Conservation (phyloP, 2,329 filamentous ascomycete genomes). For the Chalaropsis ovoidea region DNA sequence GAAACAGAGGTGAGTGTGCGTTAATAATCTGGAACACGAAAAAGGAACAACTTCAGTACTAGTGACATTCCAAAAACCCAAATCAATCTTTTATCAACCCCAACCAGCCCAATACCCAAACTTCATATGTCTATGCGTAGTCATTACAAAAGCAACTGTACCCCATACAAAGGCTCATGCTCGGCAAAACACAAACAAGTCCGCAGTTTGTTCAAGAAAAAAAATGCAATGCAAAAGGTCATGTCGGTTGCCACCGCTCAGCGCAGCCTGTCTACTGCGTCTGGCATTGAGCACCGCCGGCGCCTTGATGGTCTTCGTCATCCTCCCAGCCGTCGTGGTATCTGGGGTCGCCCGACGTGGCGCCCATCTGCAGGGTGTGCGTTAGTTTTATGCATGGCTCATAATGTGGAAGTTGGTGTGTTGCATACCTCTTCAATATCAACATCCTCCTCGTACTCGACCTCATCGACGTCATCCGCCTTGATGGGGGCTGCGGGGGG, state of each 20-base stretch:
- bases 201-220: neutral
- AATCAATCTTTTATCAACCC: neutral
- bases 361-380: constrained; percentile 50
- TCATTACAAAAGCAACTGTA: constrained; percentile 9
- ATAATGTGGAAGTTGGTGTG: neutral
- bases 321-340: constrained; percentile 59
- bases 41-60: neutral
- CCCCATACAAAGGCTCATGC: constrained; percentile 1
- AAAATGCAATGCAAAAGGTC: constrained; percentile 14
- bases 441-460: constrained; percentile 72
- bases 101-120: constrained; percentile 15
- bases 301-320: constrained; percentile 56
- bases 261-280: constrained; percentile 48
- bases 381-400: constrained; percentile 11
- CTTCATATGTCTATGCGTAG: constrained; percentile 13
- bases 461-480: constrained; percentile 72
- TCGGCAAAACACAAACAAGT: constrained; percentile 3
- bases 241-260: neutral
- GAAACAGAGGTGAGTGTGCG: too few species aligned
- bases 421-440: constrained; percentile 63
- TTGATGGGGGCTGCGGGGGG: constrained; percentile 50
- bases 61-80: neutral
- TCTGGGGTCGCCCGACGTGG: constrained; percentile 57
- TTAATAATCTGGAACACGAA: too few species aligned
- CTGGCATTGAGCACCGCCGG: constrained; percentile 53